phyloP scores from a whole-genome alignment of 441 rosid genomes.

The Melastoma candidum region DNA sequence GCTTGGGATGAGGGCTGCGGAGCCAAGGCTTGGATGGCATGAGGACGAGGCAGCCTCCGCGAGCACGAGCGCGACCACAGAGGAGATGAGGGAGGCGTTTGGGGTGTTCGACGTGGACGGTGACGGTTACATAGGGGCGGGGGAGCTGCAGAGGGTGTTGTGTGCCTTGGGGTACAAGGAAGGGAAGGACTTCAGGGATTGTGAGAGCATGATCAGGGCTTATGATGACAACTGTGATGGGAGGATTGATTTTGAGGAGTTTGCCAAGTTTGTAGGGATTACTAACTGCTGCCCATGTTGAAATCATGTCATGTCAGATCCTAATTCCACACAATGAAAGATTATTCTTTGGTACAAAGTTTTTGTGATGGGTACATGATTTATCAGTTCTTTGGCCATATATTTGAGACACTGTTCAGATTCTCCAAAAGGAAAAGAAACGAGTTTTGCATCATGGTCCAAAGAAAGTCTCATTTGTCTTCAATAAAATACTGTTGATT shows the following conservation, averaged over 20 bases:
- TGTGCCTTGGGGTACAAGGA: conserved; percentile 32
- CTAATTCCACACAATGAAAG: no score
- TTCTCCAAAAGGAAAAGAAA: no score
- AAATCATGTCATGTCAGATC: no score
- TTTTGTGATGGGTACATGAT: no score
- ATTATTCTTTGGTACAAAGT: no score
- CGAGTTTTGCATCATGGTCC: no score
- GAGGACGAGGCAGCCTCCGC: conserved; percentile 28
- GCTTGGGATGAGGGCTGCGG: no score
- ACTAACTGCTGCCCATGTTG: no score
- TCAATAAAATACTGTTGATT: no score
- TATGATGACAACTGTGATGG: conserved; percentile 39
- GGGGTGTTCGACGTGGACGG: conserved; percentile 46
- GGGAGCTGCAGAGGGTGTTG: conserved; percentile 49
- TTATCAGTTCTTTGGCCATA: no score
- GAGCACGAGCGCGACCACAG: conserved; percentile 26
- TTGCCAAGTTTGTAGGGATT: conserved; percentile 42
- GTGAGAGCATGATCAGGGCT: conserved; percentile 36
- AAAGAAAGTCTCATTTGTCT: no score
- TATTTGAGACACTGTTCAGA: no score
- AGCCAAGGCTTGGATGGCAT: background rate
- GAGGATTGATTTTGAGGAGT: conserved; percentile 44
- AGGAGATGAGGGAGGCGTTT: conserved; percentile 48
- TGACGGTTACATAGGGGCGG: conserved; percentile 51
- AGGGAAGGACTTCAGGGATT: conserved; percentile 24